Evolutionary conservation across 1,284 basidiomycete species (phyloP).

Genomic region (Ganoderma resinaceum): DNA sequence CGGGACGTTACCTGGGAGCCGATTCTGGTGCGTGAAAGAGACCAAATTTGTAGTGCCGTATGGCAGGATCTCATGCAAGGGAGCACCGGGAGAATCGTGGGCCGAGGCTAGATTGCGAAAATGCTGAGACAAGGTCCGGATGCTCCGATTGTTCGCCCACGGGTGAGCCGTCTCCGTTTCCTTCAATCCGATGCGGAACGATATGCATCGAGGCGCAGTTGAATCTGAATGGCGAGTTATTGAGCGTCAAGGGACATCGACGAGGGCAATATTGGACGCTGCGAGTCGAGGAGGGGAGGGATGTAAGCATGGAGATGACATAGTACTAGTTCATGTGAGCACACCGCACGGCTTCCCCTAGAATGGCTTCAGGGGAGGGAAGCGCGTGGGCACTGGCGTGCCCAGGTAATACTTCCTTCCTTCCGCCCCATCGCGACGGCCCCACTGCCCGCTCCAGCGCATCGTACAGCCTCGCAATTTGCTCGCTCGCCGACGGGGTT

Average conservation of each 20-base stretch:
- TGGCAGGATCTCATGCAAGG: constrained; percentile 18
- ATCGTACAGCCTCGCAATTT: constrained; percentile 4
- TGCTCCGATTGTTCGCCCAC: background rate
- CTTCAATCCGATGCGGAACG: background rate
- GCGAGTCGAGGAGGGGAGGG: background rate
- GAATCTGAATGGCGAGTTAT: background rate
- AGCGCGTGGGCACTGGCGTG: constrained; percentile 10
- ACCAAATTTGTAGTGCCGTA: constrained; percentile 21
- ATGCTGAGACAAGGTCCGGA: background rate
- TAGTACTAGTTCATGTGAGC: constrained; percentile 28
- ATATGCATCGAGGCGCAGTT: background rate
- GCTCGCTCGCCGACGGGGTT: constrained; percentile 15
- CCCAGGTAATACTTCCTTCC: background rate
- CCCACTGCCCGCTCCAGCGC: background rate
- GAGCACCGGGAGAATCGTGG: constrained; percentile 18
- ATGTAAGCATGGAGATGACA: constrained; percentile 3
- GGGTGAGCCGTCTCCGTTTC: constrained; percentile 6
- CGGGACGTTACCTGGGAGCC: background rate
- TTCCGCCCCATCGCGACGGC: constrained; percentile 14
- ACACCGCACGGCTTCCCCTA: constrained; percentile 11
- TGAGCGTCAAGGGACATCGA: background rate
- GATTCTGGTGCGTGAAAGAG: constrained; percentile 13
- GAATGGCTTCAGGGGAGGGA: constrained; percentile 20
- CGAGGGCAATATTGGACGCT: background rate
- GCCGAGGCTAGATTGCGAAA: constrained; percentile 10